Base-by-base conservation (phyloP, 768 basidiomycete genomes). In the Dacryopinax spathularia region DNA sequence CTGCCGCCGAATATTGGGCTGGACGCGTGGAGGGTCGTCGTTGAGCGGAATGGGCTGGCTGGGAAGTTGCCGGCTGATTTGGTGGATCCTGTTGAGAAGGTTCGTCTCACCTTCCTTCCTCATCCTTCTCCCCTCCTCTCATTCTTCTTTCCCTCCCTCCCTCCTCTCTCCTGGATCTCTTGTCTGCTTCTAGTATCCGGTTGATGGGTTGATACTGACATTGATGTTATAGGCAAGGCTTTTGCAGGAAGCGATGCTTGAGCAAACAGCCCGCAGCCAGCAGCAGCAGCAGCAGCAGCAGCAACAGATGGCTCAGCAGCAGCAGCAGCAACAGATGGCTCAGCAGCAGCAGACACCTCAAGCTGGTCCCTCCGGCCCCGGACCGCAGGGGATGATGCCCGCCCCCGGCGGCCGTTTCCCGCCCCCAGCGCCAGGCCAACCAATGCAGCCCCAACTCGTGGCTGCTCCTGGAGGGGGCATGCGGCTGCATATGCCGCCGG, bases 361-460 rank as follows among this genome's bases (percentile, higher is more conserved):
- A 70, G 60, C 73, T 72, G 34, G 67, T 69, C 56, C 63, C 4
- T 43, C 25, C 18, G 61, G 63, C 33, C 74, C 70, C 22, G 65
- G 71, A 13, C 74, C 73, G 22, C 84, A 84, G 68, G 78, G 84
- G 66, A 83, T 74, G 66, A 85, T 82, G 70, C 84, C 82, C 12
- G 83, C 84, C 5, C 84, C 84, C 5, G 80, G 78, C n/a, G 65
- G 37, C 62, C 60, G n/a, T 48, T 1, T 59, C 62, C 37, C 36
- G 34, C 36, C 36, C 62, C 59, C 43, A 35, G 39, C 66, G 81
- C 80, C 80, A 80, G 63, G 82, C 81, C 37, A 75, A 72, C 48
- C 69, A 79, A 41, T 78, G 22, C 78, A 78, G 43, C 81, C 70
- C 33, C 82, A 82, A 18, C 77, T 77, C n/a, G n/a, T n/a, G 2